A percentile compares a stretch with the other conserved stretches of the same genome.
These are phyloP conservation scores for Medicago truncatula DNA, from an alignment of 306 rosid species.

Conservation along the genomic window MtrunA17r5.0-ANR NC_053046.1:43541001-43541500, in stretches of 20 bases:
- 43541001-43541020: neutral
- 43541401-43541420: constrained; percentile 95
- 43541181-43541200: constrained; percentile 99
- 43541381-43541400: constrained; percentile 81
- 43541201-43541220: constrained; percentile 88
- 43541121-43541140: constrained; percentile 14
- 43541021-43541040: neutral
- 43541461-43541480: neutral
- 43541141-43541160: constrained; percentile 63
- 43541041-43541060: neutral
- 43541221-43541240: constrained; percentile 79
- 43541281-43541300: constrained; percentile 47
- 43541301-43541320: constrained; percentile 45
- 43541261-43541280: constrained; percentile 49
- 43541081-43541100: neutral
- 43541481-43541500: neutral
- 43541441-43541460: neutral
- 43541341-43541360: constrained; percentile 95
- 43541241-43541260: constrained; percentile 87
- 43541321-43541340: constrained; percentile 70
- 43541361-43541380: constrained; percentile 95
- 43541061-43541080: neutral
- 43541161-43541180: constrained; percentile 82
- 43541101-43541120: neutral
- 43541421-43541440: constrained; percentile 10